Conservation (phyloP, 139 green algal genomes). For the Diplosphaera chodatii region DNA sequence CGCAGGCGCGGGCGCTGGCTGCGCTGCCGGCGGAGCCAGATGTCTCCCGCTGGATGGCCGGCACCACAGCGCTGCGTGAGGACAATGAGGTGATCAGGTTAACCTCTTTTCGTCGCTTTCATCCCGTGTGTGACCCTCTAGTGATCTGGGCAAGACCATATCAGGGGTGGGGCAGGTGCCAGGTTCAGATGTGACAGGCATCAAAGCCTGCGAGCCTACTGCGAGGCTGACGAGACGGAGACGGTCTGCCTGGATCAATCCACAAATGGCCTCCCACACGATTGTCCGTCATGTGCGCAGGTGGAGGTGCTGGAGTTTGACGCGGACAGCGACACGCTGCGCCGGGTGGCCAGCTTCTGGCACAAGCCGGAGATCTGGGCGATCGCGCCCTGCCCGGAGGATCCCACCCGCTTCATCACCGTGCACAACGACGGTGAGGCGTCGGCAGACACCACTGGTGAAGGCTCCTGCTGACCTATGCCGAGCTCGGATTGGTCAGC, state of each 20-base stretch:
- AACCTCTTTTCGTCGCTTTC: too few relatives aligned
- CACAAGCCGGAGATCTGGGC: constrained; percentile 67
- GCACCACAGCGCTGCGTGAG: constrained; percentile 57
- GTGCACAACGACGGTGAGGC: constrained; percentile 57
- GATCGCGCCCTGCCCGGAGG: constrained; percentile 34
- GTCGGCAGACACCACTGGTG: too few relatives aligned
- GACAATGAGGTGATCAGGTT: constrained; percentile 79
- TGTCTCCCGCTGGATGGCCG: constrained; percentile 51
- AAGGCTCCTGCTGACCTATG: too few relatives aligned
- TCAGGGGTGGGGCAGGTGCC: too few relatives aligned
- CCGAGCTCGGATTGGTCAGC: too few relatives aligned
- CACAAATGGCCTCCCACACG: background rate
- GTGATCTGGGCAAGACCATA: too few relatives aligned
- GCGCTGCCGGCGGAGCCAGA: constrained; percentile 22
- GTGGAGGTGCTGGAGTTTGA: constrained; percentile 65
- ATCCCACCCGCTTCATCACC: constrained; percentile 34
- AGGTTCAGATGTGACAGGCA: too few relatives aligned
- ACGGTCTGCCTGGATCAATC: too few relatives aligned
- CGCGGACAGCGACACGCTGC: constrained; percentile 41
- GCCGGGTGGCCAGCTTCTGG: constrained; percentile 16
- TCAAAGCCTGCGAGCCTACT: too few relatives aligned
- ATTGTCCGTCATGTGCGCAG: constrained; percentile 19
- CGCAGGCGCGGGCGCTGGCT: constrained; percentile 38
- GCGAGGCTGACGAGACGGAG: too few relatives aligned
- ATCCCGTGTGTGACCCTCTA: too few relatives aligned